These are phyloP conservation scores for Ophiostoma fasciatum DNA, from an alignment of 2,329 filamentous ascomycete genomes.

Conservation along the genomic window DNA sequence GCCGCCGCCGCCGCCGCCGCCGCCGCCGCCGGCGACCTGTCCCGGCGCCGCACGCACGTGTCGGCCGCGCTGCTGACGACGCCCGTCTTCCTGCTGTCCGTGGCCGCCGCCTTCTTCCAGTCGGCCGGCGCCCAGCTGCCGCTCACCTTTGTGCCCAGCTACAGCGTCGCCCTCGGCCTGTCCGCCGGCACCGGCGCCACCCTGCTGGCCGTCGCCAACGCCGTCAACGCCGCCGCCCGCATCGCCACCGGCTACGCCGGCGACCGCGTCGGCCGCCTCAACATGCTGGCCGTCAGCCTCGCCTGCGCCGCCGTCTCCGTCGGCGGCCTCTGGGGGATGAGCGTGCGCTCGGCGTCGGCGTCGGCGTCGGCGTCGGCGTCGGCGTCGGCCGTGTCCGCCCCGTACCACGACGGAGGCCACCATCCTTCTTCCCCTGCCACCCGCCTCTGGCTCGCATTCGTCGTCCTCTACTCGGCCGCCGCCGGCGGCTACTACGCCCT, in stretches of 20 bases:
- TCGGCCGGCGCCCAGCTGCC: constrained; percentile 30
- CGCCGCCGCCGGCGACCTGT: constrained; percentile 9
- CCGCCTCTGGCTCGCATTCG: constrained; percentile 16
- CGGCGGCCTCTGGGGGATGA: constrained; percentile 10
- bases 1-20: neutral
- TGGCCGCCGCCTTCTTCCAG: constrained; percentile 57
- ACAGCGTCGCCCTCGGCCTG: constrained; percentile 28
- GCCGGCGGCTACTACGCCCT: constrained; percentile 30
- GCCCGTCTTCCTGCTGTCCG: constrained; percentile 87
- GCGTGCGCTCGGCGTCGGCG: constrained; percentile 2
- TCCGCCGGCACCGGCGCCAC: constrained; percentile 25
- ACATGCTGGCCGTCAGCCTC: constrained; percentile 23
- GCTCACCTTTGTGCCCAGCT: constrained; percentile 32
- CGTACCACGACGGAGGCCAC: too few relatives aligned
- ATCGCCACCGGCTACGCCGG: constrained; percentile 28
- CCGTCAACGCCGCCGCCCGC: constrained; percentile 28
- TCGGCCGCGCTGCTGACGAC: constrained; percentile 57
- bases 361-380: neutral
- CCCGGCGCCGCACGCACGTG: constrained; percentile 22
- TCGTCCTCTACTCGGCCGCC: constrained; percentile 27
- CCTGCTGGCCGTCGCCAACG: constrained; percentile 29
- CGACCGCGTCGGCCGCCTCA: constrained; percentile 31
- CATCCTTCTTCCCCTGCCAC: neutral
- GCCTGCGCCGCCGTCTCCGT: constrained; percentile 6
- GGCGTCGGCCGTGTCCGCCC: too few relatives aligned